Conservation (phyloP, 257 asterid species). For the Salvia hispanica region DNA sequence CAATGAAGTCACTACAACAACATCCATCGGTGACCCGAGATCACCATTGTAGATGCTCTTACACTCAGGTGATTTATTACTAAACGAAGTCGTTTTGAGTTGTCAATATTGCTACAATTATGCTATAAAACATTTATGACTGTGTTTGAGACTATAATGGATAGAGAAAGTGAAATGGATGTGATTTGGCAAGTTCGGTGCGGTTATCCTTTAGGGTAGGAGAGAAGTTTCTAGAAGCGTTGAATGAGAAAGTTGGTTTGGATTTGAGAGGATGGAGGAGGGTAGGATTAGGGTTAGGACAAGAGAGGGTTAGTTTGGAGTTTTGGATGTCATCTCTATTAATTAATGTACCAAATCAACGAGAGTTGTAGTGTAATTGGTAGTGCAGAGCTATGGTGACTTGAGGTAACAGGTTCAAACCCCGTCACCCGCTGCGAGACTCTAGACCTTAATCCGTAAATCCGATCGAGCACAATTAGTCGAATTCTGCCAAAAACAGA, state of each 20-base stretch:
- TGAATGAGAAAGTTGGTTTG: slow-evolving; percentile 58
- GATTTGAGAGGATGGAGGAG: slow-evolving; percentile 39
- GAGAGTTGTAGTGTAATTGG: too few relatives aligned
- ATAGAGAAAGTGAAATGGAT: slow-evolving; percentile 21
- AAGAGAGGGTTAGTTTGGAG: slow-evolving; percentile 1
- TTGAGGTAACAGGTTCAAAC: too few relatives aligned
- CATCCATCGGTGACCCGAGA: too few relatives aligned
- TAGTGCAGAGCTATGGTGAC: too few relatives aligned
- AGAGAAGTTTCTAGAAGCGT: slow-evolving; percentile 54
- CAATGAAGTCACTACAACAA: too few relatives aligned
- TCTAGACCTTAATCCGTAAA: too few relatives aligned
- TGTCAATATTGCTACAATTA: slow-evolving; percentile 44
- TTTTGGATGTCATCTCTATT: slow-evolving; percentile 48
- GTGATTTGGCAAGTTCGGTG: slow-evolving; percentile 50
- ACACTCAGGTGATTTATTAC: slow-evolving; percentile 46
- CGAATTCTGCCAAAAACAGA: too few relatives aligned
- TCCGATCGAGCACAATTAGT: too few relatives aligned
- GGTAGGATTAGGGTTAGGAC: slow-evolving; percentile 38
- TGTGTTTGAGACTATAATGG: slow-evolving; percentile 37
- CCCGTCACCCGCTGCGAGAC: too few relatives aligned
- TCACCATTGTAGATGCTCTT: slow-evolving; percentile 35
- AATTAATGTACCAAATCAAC: too few relatives aligned
- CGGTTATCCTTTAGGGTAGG: slow-evolving; percentile 49
- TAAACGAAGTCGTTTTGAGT: slow-evolving; percentile 49
- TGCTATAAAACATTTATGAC: slow-evolving; percentile 29